phyloP scores from a whole-genome alignment of 1,139 yeast species.

The Debaryomyces singareniensis region DNA sequence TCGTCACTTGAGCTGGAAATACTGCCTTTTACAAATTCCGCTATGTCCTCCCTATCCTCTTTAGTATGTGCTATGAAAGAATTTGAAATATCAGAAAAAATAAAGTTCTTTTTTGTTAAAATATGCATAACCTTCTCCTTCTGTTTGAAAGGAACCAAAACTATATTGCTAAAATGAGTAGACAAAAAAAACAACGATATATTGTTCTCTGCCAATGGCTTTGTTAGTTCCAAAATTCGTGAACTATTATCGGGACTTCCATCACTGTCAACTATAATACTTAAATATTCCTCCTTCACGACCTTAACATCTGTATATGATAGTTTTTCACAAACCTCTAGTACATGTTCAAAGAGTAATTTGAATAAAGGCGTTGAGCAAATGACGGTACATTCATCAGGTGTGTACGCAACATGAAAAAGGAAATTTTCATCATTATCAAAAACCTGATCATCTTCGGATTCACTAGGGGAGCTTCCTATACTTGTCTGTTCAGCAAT shows the following conservation, averaged over 20 bases:
- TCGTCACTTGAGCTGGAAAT: too few species aligned
- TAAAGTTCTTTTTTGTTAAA: constrained; percentile 36
- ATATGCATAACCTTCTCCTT: constrained; percentile 40
- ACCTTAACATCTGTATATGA: constrained; percentile 32
- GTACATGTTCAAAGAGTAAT: constrained; percentile 30
- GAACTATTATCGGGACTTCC: constrained; percentile 49
- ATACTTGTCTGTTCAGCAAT: background rate
- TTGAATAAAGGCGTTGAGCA: constrained; percentile 34
- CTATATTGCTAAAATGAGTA: constrained; percentile 62
- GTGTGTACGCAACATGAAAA: constrained; percentile 52
- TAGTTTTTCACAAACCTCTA: constrained; percentile 21
- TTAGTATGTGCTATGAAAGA: constrained; percentile 18
- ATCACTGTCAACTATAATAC: constrained; percentile 57
- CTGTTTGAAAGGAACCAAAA: constrained; percentile 47
- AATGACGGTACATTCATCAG: constrained; percentile 50
- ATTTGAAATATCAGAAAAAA: constrained; percentile 36
- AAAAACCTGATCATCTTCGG: constrained; percentile 10
- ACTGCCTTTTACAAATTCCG: background rate
- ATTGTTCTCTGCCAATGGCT: constrained; percentile 52
- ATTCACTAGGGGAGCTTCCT: constrained; percentile 1
- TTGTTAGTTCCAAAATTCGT: constrained; percentile 51
- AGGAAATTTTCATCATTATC: constrained; percentile 27
- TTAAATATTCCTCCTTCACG: constrained; percentile 43
- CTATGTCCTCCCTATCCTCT: constrained; percentile 1
- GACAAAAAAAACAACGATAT: constrained; percentile 60